phyloP scores from a whole-genome alignment of 1,139 yeast species.

The Yamadazyma atlantica region DNA sequence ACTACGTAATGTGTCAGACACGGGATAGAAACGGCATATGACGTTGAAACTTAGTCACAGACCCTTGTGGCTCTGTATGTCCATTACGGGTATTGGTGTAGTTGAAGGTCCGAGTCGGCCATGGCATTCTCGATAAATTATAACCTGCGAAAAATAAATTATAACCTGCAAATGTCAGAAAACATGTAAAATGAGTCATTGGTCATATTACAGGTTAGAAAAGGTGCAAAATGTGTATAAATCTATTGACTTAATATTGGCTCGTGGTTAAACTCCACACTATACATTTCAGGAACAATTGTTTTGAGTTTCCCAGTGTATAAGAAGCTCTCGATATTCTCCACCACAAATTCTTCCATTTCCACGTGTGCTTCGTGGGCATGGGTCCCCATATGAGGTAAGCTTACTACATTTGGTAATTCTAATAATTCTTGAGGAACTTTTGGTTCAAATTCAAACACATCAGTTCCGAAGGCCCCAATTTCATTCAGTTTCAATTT shows the following conservation, averaged over 20 bases:
- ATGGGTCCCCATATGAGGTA: slow-evolving; percentile 86
- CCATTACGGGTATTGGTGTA: too few species aligned
- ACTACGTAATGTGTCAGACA: too few species aligned
- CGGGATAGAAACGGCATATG: too few species aligned
- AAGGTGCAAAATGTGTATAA: neutral
- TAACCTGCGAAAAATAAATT: too few species aligned
- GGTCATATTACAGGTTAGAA: neutral
- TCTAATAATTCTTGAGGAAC: slow-evolving; percentile 57
- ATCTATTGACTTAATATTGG: slow-evolving; percentile 5
- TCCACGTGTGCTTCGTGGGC: slow-evolving; percentile 56
- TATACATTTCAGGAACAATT: slow-evolving; percentile 64
- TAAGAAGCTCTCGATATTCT: slow-evolving; percentile 43
- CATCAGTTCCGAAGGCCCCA: slow-evolving; percentile 77
- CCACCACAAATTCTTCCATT: slow-evolving; percentile 58
- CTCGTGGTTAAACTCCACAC: slow-evolving; percentile 14
- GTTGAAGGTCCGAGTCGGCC: too few species aligned
- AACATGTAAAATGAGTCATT: neutral
- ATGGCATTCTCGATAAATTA: too few species aligned
- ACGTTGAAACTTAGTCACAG: too few species aligned
- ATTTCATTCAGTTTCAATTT: slow-evolving; percentile 70
- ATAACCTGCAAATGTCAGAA: too few species aligned
- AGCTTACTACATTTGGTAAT: slow-evolving; percentile 57
- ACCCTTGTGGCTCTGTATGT: too few species aligned
- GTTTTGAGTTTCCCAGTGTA: slow-evolving; percentile 62
- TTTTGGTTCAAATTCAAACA: slow-evolving; percentile 79